These are phyloP conservation scores for Tuber indicum DNA, from an alignment of 495 filamentous ascomycete genomes.

Conservation along the genomic window DNA sequence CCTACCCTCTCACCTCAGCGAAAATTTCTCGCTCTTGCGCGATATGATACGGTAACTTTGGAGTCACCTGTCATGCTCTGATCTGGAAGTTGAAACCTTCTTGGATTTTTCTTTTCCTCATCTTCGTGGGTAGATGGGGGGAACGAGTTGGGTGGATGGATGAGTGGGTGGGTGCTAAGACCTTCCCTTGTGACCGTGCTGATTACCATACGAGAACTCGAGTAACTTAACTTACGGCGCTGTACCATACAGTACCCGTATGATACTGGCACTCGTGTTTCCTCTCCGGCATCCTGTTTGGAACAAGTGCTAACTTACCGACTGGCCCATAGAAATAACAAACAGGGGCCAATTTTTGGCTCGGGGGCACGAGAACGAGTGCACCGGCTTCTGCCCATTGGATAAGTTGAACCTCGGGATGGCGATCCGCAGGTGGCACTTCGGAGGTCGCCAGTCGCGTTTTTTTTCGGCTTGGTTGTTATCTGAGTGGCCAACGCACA, in stretches of 20 bases:
- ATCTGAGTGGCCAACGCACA: background rate
- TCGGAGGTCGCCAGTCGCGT: background rate
- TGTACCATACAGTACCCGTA: background rate
- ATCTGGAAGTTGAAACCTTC: slow-evolving; percentile 4
- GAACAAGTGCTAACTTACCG: background rate
- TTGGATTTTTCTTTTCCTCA: background rate
- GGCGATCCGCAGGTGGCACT: background rate
- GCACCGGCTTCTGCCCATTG: background rate
- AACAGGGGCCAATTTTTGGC: background rate
- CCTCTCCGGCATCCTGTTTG: background rate
- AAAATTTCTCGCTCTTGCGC: background rate
- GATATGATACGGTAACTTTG: background rate
- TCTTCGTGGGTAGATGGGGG: background rate
- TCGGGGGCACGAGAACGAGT: background rate
- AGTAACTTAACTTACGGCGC: no score
- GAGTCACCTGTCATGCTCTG: background rate
- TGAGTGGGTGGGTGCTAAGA: background rate
- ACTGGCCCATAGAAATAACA: background rate
- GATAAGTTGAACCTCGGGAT: background rate
- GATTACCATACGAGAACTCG: background rate
- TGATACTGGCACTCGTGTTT: background rate
- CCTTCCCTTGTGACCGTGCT: background rate
- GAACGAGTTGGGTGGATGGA: background rate
- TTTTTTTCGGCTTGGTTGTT: background rate
- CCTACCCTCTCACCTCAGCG: background rate